phyloP scores from a whole-genome alignment of 2,329 filamentous ascomycete genomes.

The Talaromyces sp. region DNA sequence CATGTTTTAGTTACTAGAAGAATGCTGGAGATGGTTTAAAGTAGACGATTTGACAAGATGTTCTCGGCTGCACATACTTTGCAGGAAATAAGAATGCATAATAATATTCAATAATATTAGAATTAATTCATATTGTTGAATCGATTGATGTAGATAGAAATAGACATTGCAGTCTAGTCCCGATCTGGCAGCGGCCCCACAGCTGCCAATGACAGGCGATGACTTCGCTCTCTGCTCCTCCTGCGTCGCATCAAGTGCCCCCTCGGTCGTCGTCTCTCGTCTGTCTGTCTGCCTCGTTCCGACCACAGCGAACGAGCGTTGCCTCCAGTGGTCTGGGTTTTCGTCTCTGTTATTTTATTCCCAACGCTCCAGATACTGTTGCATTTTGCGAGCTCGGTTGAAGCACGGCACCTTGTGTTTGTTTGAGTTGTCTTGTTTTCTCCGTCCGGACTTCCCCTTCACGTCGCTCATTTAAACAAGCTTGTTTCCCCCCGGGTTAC shows the following conservation, averaged over 20 bases:
- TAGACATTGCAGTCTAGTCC: not conserved
- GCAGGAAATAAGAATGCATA: not conserved
- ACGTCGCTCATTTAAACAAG: slow-evolving; percentile 5
- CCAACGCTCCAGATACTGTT: not conserved
- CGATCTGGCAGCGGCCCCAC: slow-evolving; percentile 10
- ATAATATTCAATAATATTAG: not conserved
- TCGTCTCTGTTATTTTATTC: not conserved
- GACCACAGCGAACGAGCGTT: not conserved
- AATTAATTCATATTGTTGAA: not conserved
- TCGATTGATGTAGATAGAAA: not conserved
- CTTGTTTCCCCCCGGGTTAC: slow-evolving; percentile 6
- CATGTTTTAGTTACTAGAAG: not conserved
- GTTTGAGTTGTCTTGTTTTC: slow-evolving; percentile 1
- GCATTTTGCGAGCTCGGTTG: not conserved
- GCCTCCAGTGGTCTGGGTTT: not conserved
- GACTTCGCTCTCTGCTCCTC: slow-evolving; percentile 4
- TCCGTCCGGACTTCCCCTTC: not conserved
- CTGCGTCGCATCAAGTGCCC: slow-evolving; percentile 8
- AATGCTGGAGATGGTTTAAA: not conserved
- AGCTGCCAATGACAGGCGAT: slow-evolving; percentile 5
- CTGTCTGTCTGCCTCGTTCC: not conserved
- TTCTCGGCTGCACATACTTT: not conserved
- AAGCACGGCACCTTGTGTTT: not conserved
- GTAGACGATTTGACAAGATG: not conserved
- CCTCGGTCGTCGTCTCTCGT: not conserved